Conservation (phyloP, 805 yeast genomes). For the Isabelozyma pseudorhagii region DNA sequence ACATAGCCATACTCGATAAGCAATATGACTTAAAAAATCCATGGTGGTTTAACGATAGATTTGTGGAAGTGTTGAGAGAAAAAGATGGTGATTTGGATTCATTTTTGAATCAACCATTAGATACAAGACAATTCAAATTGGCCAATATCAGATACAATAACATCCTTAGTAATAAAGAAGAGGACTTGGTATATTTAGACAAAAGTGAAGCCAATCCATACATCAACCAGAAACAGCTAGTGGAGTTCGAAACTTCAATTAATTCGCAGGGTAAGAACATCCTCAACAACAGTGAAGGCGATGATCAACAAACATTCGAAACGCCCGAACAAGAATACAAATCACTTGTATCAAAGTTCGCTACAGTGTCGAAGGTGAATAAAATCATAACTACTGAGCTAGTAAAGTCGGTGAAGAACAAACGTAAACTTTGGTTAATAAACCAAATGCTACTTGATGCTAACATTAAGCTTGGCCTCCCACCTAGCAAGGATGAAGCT, state of each 20-base stretch:
- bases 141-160: slow-evolving; percentile 29
- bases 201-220: slow-evolving; percentile 2
- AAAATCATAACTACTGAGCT: slow-evolving; percentile 31
- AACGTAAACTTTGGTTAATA: slow-evolving; percentile 35
- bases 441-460: slow-evolving; percentile 45
- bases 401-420: slow-evolving; percentile 18
- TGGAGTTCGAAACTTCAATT: slow-evolving; percentile 2
- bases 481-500: slow-evolving; percentile 5
- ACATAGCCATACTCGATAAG: slow-evolving; percentile 23
- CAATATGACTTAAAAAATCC: slow-evolving; percentile 36
- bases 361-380: slow-evolving; percentile 38
- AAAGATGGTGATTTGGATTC: slow-evolving; percentile 8
- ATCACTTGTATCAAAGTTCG: slow-evolving; percentile 25
- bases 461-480: slow-evolving; percentile 36
- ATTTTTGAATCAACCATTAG: slow-evolving; percentile 24
- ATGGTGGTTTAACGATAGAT: slow-evolving; percentile 39
- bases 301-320: slow-evolving; percentile 9
- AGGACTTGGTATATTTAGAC: slow-evolving; percentile 8
- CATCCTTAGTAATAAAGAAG: slow-evolving; percentile 5
- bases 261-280: background rate
- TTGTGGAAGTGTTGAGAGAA: slow-evolving; percentile 21
- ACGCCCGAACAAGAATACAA: slow-evolving; percentile 20
- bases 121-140: slow-evolving; percentile 29
- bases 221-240: background rate
- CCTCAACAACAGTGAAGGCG: slow-evolving; percentile 9